Conservation (phyloP, 805 yeast genomes). For the Gaillardinia entomophila region DNA sequence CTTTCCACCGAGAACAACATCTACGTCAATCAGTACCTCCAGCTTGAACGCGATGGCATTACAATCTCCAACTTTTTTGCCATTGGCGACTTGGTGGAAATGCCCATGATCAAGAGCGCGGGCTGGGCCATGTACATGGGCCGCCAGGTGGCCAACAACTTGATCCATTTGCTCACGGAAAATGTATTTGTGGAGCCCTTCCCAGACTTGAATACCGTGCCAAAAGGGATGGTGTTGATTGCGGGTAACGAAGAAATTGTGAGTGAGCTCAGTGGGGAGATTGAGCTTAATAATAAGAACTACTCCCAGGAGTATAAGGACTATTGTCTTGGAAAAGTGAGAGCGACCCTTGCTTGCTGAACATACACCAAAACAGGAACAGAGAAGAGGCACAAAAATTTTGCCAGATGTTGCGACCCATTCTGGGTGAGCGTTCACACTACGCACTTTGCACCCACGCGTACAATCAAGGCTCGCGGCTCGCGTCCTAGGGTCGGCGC, state of each 20-base stretch:
- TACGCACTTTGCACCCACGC: too few species aligned
- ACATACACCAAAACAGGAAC: too few species aligned
- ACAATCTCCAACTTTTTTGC: slow-evolving; percentile 23
- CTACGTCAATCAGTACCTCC: slow-evolving; percentile 32
- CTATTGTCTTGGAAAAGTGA: slow-evolving; percentile 36
- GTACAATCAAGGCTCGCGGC: too few species aligned
- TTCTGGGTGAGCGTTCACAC: too few species aligned
- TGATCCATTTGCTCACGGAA: slow-evolving; percentile 23
- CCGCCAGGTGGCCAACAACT: slow-evolving; percentile 32
- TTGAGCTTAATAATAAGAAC: slow-evolving; percentile 24
- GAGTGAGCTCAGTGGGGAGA: slow-evolving; percentile 29
- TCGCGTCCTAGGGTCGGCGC: too few species aligned
- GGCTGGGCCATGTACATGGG: slow-evolving; percentile 44
- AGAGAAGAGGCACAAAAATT: too few species aligned
- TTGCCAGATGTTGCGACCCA: too few species aligned
- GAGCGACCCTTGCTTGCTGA: slow-evolving; percentile 27
- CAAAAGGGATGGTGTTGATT: slow-evolving; percentile 36
- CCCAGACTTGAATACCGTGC: slow-evolving; percentile 27
- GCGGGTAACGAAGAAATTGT: slow-evolving; percentile 35
- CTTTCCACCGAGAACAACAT: slow-evolving; percentile 23
- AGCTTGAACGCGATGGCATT: slow-evolving; percentile 15
- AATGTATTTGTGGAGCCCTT: slow-evolving; percentile 25
- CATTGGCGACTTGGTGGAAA: slow-evolving; percentile 34
- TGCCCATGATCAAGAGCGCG: slow-evolving; percentile 37
- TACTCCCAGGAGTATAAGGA: slow-evolving; percentile 36